Conservation (phyloP, 768 basidiomycete species). For the Solioccasus polychromus region DNA sequence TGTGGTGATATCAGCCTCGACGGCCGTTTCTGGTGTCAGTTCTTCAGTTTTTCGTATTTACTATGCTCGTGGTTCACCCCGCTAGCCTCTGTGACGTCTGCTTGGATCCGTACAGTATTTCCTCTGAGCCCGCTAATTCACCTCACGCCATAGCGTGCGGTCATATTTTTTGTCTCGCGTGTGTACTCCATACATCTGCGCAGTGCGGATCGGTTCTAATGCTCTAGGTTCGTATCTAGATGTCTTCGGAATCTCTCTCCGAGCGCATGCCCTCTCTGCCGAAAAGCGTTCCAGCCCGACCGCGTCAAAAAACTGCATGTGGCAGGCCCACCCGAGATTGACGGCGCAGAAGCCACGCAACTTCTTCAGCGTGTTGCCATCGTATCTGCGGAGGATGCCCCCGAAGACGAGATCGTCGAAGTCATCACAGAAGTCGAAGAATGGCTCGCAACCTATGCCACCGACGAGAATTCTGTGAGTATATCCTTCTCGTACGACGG, state of each 20-base stretch:
- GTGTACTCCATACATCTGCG: too few species aligned
- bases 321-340: conserved; percentile 40
- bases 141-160: conserved; percentile 77
- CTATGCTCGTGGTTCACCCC: conserved; percentile 63
- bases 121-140: conserved; percentile 45
- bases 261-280: conserved; percentile 62
- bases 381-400: conserved; percentile 32
- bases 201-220: too few species aligned
- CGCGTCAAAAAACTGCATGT: conserved; percentile 68
- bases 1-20: conserved; percentile 31
- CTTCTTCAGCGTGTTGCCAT: conserved; percentile 35
- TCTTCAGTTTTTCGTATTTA: conserved; percentile 25
- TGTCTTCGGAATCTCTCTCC: conserved; percentile 53
- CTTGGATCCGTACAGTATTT: conserved; percentile 55
- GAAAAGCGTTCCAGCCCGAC: conserved; percentile 54
- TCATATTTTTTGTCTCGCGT: conserved; percentile 72
- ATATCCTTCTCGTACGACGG: conserved; percentile 2
- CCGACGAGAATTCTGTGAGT: conserved; percentile 38
- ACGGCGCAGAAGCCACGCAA: conserved; percentile 35
- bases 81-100: conserved; percentile 77
- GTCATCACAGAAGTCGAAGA: conserved; percentile 46
- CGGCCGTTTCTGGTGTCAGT: conserved; percentile 26
- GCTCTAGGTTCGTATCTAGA: too few species aligned
- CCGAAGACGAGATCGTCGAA: conserved; percentile 34
- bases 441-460: conserved; percentile 46